phyloP scores from a whole-genome alignment of 192 early-diverging fungal genomes.

The Coemansia sp. region DNA sequence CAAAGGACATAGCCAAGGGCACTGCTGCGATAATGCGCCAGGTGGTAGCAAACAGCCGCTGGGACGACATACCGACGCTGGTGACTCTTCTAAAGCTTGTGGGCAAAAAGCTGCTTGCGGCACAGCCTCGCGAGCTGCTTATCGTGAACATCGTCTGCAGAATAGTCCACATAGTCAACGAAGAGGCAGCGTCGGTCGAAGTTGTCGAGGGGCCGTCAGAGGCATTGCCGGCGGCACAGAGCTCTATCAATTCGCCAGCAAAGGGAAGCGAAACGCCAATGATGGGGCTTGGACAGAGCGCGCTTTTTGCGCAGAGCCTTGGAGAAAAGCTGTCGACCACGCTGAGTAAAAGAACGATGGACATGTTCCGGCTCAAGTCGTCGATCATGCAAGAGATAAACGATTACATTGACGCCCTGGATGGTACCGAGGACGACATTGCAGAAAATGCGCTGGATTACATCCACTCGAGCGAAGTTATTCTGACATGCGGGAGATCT shows the following conservation, averaged over 20 bases:
- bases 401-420: slow-evolving; percentile 87
- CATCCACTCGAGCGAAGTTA: slow-evolving; percentile 95
- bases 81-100: slow-evolving; percentile 67
- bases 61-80: slow-evolving; percentile 67
- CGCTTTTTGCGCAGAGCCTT: slow-evolving; percentile 44
- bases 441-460: slow-evolving; percentile 84
- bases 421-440: slow-evolving; percentile 76
- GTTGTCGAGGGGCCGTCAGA: slow-evolving; percentile 12
- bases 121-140: slow-evolving; percentile 84
- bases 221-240: slow-evolving; percentile 7
- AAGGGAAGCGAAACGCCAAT: slow-evolving; percentile 32
- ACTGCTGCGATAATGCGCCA: slow-evolving; percentile 76
- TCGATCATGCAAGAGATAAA: slow-evolving; percentile 80
- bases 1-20: slow-evolving; percentile 68
- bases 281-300: slow-evolving; percentile 35
- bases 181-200: slow-evolving; percentile 48
- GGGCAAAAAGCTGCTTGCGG: slow-evolving; percentile 67
- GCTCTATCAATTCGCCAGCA: slow-evolving; percentile 16
- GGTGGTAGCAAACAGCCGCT: slow-evolving; percentile 74
- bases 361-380: slow-evolving; percentile 64
- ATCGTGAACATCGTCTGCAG: slow-evolving; percentile 86
- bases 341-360: slow-evolving; percentile 39
- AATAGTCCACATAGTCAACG: slow-evolving; percentile 81
- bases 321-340: slow-evolving; percentile 59
- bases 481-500: slow-evolving; percentile 92